Conservation (phyloP, 2,329 filamentous ascomycete genomes). For the Microcera coccophila region DNA sequence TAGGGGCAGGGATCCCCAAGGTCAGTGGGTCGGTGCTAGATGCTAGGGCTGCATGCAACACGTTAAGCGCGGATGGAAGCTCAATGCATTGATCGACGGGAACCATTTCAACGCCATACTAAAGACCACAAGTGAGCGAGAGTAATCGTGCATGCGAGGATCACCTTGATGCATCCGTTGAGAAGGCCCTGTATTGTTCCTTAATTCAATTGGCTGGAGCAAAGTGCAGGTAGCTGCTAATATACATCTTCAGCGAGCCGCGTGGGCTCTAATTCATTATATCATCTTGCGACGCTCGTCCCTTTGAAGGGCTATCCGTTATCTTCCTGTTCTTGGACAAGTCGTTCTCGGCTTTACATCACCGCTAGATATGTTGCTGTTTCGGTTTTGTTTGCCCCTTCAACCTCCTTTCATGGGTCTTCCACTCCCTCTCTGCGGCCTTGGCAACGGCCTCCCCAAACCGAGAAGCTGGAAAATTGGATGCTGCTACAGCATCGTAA, state of each 20-base stretch:
- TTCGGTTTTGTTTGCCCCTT: not conserved
- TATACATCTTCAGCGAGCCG: slow-evolving; percentile 1
- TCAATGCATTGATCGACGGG: too few relatives aligned
- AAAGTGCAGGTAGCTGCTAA: slow-evolving; percentile 9
- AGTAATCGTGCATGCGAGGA: too few relatives aligned
- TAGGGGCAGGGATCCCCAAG: too few relatives aligned
- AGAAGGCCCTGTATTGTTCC: not conserved
- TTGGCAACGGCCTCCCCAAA: slow-evolving; percentile 21
- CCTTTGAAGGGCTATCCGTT: too few relatives aligned
- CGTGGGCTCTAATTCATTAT: too few relatives aligned
- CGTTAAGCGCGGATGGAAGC: too few relatives aligned
- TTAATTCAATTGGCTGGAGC: not conserved
- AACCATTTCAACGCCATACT: too few relatives aligned
- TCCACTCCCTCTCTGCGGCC: slow-evolving; percentile 16
- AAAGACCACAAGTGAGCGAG: too few relatives aligned
- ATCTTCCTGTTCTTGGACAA: too few relatives aligned
- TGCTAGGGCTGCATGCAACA: too few relatives aligned
- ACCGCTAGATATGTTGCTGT: too few relatives aligned
- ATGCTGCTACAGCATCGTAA: slow-evolving; percentile 13
- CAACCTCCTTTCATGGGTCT: slow-evolving; percentile 6
- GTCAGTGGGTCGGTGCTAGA: not conserved
- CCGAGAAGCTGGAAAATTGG: slow-evolving; percentile 17
- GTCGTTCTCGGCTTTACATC: too few relatives aligned
- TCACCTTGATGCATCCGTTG: not conserved
- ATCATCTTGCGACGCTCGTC: not conserved